These are phyloP conservation scores for Hericium erinaceus DNA, from an alignment of 768 basidiomycete genomes.

Conservation along the genomic window DNA sequence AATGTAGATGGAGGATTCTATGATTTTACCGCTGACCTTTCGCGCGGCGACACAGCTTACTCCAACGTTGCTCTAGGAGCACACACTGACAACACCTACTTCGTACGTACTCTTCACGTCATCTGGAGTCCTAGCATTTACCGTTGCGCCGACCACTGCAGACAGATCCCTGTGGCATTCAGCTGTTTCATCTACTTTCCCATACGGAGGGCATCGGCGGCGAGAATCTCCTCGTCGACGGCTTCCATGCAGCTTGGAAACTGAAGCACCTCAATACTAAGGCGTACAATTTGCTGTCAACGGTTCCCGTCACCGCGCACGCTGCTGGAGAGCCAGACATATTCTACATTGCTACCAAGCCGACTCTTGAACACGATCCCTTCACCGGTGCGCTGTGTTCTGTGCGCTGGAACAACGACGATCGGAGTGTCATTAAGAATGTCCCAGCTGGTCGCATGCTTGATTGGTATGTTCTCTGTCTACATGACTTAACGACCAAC, in stretches of 20 bases:
- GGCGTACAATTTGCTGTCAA: constrained; percentile 59
- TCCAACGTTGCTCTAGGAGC: constrained; percentile 80
- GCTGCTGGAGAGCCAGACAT: constrained; percentile 70
- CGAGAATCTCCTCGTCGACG: constrained; percentile 87
- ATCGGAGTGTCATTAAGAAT: constrained; percentile 71
- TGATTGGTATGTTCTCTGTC: constrained; percentile 44
- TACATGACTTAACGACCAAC: not conserved
- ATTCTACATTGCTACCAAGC: constrained; percentile 53
- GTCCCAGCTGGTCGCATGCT: constrained; percentile 55
- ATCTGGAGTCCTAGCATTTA: not conserved
- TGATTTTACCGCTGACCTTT: constrained; percentile 91
- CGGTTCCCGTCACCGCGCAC: constrained; percentile 66
- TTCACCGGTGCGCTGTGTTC: constrained; percentile 53
- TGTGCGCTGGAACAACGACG: constrained; percentile 93
- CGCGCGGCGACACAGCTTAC: constrained; percentile 92
- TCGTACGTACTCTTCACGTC: constrained; percentile 27
- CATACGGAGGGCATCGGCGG: constrained; percentile 79
- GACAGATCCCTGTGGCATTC: constrained; percentile 94
- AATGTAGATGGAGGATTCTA: constrained; percentile 83
- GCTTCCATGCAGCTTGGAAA: constrained; percentile 83
- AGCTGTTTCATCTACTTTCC: constrained; percentile 89
- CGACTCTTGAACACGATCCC: constrained; percentile 62
- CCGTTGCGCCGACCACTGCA: constrained; percentile 18
- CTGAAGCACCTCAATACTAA: constrained; percentile 65
- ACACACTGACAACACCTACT: constrained; percentile 76